Evolutionary conservation across 176 grass and related monocot species (phyloP), one percentile per base, ranked within the genome.

Genomic region (Carex myosuroides): DNA sequence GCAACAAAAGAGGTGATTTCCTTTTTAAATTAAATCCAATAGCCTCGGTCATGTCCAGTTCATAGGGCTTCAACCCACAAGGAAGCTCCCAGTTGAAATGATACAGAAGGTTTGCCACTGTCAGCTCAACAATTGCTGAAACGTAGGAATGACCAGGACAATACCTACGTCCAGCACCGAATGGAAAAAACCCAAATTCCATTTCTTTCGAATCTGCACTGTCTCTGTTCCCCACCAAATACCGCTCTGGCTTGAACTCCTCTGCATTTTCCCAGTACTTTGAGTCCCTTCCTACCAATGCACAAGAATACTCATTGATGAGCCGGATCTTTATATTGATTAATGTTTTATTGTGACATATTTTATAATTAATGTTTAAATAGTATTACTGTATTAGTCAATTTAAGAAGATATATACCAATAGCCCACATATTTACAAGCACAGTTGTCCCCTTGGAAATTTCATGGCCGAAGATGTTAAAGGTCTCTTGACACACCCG

Each of bases 371-470:
- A 32, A 32, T 32, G 30, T 32, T 32, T 32, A 32, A 32, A 2
- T 32, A 32, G 37, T 41, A 41, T 41, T 5, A 41, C n/a, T n/a
- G 14, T 17, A 65, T 30, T 13, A 30, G 13, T 32, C 63, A 65
- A 1, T 3, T 12, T 4, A 13, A 65, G 10, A 8, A 29, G 39
- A 42, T 42, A 64, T 30, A 30, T 77, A 77, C 72, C 82, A 17
- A 88, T 85, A 0, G 82, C 75, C 82, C 87, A 88, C 7, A 32
- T 44, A 54, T 88, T 88, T 24, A 88, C 20, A 42, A 85, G 33
- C 3, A 85, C 62, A 7, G 64, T 62, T 0, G 82, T 63, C 12
- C 83, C 74, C 14, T 64, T 44, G 0, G 86, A 41, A 33, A 88
- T 80, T 8, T 79, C 41, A 58, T 80, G 70, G 16, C 44, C 81